Percentiles rank a stretch among this genome's conserved stretches.
Evolutionary conservation across 768 basidiomycete species (phyloP).

Genomic region (Pleurotus citrinopileatus): DNA sequence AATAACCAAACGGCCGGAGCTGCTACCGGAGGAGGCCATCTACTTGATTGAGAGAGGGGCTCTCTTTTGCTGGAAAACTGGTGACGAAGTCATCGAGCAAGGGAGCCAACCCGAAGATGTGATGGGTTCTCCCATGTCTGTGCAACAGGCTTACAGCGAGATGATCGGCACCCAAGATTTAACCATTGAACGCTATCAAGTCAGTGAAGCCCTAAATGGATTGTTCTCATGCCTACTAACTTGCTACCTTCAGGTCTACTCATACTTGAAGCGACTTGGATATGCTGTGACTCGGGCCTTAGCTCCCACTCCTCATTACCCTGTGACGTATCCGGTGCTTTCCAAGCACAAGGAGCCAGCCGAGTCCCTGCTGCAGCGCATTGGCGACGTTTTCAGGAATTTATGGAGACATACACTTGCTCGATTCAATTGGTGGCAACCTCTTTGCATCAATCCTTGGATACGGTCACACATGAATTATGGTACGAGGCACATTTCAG

Average conservation of each 20-base stretch:
- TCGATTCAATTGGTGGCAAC: constrained; percentile 63
- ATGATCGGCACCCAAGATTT: constrained; percentile 80
- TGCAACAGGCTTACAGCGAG: constrained; percentile 85
- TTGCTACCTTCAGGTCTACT: constrained; percentile 65
- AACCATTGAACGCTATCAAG: constrained; percentile 87
- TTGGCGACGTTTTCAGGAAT: constrained; percentile 22
- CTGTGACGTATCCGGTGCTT: constrained; percentile 36
- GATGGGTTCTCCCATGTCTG: constrained; percentile 77
- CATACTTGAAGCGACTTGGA: constrained; percentile 89
- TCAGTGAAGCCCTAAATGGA: constrained; percentile 36
- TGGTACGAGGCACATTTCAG: constrained; percentile 31
- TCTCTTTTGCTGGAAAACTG: constrained; percentile 77
- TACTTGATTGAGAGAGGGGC: constrained; percentile 92
- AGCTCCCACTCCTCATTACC: constrained; percentile 39
- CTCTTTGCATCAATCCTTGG: constrained; percentile 47
- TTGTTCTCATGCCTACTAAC: constrained; percentile 1
- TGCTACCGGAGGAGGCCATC: constrained; percentile 93
- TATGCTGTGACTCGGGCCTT: constrained; percentile 82
- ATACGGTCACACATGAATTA: constrained; percentile 49
- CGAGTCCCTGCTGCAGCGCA: constrained; percentile 29
- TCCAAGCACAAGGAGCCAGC: constrained; percentile 13
- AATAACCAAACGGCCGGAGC: constrained; percentile 65
- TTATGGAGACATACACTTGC: constrained; percentile 28
- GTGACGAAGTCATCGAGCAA: constrained; percentile 27
- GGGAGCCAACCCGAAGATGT: constrained; percentile 34